Conservation (phyloP, 345 rosid genomes). For the Gossypium stocksii region DNA sequence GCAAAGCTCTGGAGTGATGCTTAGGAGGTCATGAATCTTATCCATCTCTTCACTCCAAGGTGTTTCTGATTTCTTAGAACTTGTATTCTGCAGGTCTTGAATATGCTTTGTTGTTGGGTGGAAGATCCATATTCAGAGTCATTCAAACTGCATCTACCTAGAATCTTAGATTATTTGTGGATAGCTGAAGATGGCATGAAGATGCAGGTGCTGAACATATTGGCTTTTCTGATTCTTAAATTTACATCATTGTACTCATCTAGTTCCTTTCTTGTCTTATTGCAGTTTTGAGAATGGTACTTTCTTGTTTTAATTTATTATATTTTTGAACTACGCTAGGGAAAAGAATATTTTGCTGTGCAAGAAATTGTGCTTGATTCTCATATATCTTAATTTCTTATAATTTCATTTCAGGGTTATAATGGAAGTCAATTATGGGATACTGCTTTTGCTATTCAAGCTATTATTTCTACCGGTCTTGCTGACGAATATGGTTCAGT, state of each 20-base stretch:
- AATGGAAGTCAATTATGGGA: slow-evolving; percentile 85
- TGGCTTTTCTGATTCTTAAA: neutral
- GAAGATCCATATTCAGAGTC: slow-evolving; percentile 72
- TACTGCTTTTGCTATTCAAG: slow-evolving; percentile 60
- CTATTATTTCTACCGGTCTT: slow-evolving; percentile 51
- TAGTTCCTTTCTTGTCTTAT: neutral
- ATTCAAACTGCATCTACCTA: slow-evolving; percentile 58
- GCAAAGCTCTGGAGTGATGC: slow-evolving; percentile 15
- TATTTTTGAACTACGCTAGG: neutral
- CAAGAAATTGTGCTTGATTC: neutral
- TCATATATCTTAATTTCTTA: slow-evolving; percentile 1
- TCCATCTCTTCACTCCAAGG: neutral
- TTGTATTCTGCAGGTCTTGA: slow-evolving; percentile 40
- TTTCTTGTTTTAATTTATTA: neutral
- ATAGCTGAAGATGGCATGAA: slow-evolving; percentile 84
- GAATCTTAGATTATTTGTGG: slow-evolving; percentile 64
- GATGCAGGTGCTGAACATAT: slow-evolving; percentile 51
- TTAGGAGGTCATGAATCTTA: neutral
- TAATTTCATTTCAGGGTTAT: slow-evolving; percentile 49
- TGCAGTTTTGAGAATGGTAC: neutral
- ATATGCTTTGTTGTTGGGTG: slow-evolving; percentile 72
- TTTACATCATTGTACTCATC: neutral
- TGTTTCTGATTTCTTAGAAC: neutral
- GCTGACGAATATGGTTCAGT: slow-evolving; percentile 44
- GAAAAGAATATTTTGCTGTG: neutral